phyloP scores from a whole-genome alignment of 2,329 filamentous ascomycete genomes.

The Emmonsia crescens region DNA sequence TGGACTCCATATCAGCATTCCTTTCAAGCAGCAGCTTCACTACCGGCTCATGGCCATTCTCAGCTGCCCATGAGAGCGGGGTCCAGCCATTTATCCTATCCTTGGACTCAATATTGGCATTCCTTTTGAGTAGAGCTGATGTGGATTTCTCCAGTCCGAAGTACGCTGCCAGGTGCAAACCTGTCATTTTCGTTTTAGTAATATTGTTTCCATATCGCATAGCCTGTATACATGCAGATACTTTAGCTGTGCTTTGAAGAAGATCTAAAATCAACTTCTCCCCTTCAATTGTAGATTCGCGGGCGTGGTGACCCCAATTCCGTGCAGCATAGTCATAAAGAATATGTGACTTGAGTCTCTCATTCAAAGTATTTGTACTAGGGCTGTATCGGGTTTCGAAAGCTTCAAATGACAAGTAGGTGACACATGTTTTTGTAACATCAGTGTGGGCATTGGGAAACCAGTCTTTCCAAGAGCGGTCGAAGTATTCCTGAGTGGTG shows the following conservation, averaged over 20 bases:
- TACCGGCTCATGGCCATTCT: slow-evolving; percentile 14
- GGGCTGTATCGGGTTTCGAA: background rate
- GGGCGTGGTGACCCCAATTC: slow-evolving; percentile 5
- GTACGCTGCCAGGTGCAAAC: slow-evolving; percentile 18
- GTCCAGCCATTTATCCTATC: background rate
- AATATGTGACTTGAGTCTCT: background rate
- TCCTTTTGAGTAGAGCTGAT: background rate
- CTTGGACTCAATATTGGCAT: background rate
- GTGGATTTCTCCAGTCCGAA: slow-evolving; percentile 13
- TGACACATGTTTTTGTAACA: slow-evolving; percentile 20
- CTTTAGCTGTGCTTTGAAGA: background rate
- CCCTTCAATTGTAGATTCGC: background rate
- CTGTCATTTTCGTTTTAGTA: slow-evolving; percentile 2
- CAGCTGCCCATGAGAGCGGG: slow-evolving; percentile 9
- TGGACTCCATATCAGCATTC: slow-evolving; percentile 17
- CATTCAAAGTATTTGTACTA: background rate
- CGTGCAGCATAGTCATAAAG: slow-evolving; percentile 2
- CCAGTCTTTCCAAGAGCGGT: slow-evolving; percentile 21
- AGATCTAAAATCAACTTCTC: background rate
- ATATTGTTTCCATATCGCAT: background rate
- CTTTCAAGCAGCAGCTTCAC: slow-evolving; percentile 16
- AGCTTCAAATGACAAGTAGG: slow-evolving; percentile 20
- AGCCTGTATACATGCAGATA: background rate
- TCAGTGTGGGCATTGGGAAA: slow-evolving; percentile 14
- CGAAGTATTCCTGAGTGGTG: slow-evolving; percentile 39